Evolutionary conservation across 257 asterid genomes (phyloP), one percentile per base, ranked within the genome.

Genomic region (Plantago ovata): DNA sequence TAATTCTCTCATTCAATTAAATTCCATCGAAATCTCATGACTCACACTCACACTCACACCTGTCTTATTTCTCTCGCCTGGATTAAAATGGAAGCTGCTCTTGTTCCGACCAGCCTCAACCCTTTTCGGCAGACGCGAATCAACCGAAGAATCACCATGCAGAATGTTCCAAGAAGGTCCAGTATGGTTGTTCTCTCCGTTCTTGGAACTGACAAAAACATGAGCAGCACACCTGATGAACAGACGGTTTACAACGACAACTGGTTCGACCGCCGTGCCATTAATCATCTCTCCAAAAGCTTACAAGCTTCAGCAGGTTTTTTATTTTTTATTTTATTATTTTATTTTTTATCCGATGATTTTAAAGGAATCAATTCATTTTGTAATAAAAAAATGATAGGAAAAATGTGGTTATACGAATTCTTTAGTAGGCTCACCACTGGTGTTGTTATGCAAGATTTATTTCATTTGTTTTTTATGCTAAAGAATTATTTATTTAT

Each of bases 221-320:
- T 57, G 6, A 55, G 59, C 11, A 19, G 20, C 6, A 5, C 38
- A 11, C 11, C 0, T 61, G 10, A 15, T 20, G 33, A 61, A 53
- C 70, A 13, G 33, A 77, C 45, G 10, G 11, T 75, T 38, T 79
- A 87, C 74, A 67, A 65, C 8, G 98, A 91, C 56, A 81, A 61
- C 66, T 91, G 81, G 80, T 85, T 76, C 39, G 93, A 87, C 50
- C 86, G 68, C 19, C 65, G 78, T 23, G 96, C 95, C 70, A 87
- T 87, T 62, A 77, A 79, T 33, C 85, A 91, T 64, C 88, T 87
- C 71, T 87, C 95, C 38, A 57, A 65, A 8, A 78, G 78, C 56
- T 44, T 87, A 46, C 96, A 83, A 77, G 68, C 84, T 58, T 40
- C 80, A 41, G 65, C 88, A 69, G 89, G 93, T 80, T 55, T 76